Percentiles rank a stretch among this genome's conserved stretches.
phyloP scores from a whole-genome alignment of 2,329 filamentous ascomycete species.

The Ascochyta viciae-villosae region DNA sequence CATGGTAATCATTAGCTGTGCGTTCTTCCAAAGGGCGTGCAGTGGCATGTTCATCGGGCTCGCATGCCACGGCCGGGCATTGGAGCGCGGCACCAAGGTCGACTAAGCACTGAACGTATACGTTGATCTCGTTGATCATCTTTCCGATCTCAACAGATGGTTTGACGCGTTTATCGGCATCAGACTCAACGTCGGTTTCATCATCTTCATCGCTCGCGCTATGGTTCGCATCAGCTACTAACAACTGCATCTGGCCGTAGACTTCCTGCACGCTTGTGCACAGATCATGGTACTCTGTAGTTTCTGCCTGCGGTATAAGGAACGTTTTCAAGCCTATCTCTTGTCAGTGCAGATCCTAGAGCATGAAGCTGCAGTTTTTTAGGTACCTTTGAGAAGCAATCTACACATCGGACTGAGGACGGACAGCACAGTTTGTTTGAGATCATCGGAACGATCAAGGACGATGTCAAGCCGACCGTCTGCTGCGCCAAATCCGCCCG shows the following conservation, averaged over 20 bases:
- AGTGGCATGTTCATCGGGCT: constrained; percentile 12
- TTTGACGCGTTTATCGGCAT: not conserved
- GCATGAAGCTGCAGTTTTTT: not conserved
- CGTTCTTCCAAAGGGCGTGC: constrained; percentile 13
- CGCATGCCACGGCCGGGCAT: constrained; percentile 26
- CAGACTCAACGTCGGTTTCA: constrained; percentile 15
- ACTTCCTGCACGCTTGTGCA: not conserved
- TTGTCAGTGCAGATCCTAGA: not conserved
- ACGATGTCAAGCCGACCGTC: constrained; percentile 22
- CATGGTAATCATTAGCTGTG: constrained; percentile 27
- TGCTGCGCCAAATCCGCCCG: constrained; percentile 19
- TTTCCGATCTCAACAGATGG: not conserved
- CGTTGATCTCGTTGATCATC: constrained; percentile 18
- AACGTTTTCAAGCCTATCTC: not conserved
- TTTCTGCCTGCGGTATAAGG: no score
- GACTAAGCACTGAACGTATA: constrained; percentile 23
- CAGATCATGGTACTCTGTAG: no score
- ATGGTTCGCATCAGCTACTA: constrained; percentile 9
- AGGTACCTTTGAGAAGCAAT: constrained; percentile 15
- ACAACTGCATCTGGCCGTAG: constrained; percentile 19
- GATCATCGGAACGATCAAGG: constrained; percentile 23
- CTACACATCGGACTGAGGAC: constrained; percentile 21
- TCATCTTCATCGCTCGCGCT: constrained; percentile 1
- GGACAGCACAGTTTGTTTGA: constrained; percentile 21
- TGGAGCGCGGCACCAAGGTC: constrained; percentile 25